Base-by-base conservation (phyloP, 768 basidiomycete species). In the Amanita rubescens region DNA sequence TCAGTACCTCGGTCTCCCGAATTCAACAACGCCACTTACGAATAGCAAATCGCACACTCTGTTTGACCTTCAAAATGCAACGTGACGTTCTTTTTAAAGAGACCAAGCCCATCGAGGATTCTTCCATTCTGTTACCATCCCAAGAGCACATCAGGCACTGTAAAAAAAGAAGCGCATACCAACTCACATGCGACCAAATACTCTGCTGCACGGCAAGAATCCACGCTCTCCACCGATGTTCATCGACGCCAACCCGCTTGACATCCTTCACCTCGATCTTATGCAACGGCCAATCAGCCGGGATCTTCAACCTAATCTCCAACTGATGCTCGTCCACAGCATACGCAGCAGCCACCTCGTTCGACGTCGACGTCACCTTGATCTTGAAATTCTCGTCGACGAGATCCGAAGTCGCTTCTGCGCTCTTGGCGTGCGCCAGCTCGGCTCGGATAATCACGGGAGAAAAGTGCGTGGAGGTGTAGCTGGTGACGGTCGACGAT, bases 1-100 rank as follows among this genome's bases (percentile, higher is more conserved):
- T 47, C 34, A 56, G 54, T 19, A 5, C 41, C 8, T 20, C 20
- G 41, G n/a, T n/a, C n/a, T n/a, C 14, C 9, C 15, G 17, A 30
- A 32, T 12, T 24, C 20, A 34, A 17, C 45, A 46, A 25, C 14
- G 33, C 24, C 39, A 65, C 87, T 63, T 61, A 93, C 87, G 90
- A 91, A 66, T 94, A 95, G 63, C 93, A 95, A 55, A 99, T 97
- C 1, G 95, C 91, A 67, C 96, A 99, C 60, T 95, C 93, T 2
- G 90, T 89, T 65, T 94, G 87, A 5, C 95, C 95, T 58, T 95
- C 91, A 62, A 98, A 99, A 66, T 98, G 92, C 17, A 90, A 76
- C 0, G 82, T 76, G 41, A 94, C 93, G 63, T 97, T 98, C 69
- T 88, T 91, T 70, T 94, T 94, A 79, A 97, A 98, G 55, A 95